Evolutionary conservation across 768 basidiomycete species (phyloP).

Genomic region (Macrolepiota dolichaula): DNA sequence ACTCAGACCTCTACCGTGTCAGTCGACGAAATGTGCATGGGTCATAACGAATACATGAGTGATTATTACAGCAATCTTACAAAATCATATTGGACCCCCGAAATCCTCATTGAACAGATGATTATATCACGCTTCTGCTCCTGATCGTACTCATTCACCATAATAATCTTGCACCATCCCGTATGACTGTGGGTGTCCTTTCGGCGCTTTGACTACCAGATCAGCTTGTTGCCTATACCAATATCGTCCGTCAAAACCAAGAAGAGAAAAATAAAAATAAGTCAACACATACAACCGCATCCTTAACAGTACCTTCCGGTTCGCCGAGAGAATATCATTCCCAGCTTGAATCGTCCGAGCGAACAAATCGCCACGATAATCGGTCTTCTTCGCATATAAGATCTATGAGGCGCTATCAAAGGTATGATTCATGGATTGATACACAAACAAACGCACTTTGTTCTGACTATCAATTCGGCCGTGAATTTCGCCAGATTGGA

Average conservation of each 20-base stretch:
- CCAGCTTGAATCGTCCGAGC: constrained; percentile 73
- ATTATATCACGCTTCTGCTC: neutral
- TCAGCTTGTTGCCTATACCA: constrained; percentile 73
- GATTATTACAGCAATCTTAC: neutral
- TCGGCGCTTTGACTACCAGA: constrained; percentile 65
- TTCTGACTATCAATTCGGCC: constrained; percentile 88
- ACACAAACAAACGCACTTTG: constrained; percentile 47
- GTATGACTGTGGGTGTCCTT: constrained; percentile 50
- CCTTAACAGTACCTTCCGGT: constrained; percentile 75
- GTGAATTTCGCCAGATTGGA: constrained; percentile 73
- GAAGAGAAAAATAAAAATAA: neutral
- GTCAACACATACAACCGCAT: constrained; percentile 71
- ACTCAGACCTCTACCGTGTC: too few relatives aligned
- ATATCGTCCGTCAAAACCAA: neutral
- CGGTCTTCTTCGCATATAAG: constrained; percentile 73
- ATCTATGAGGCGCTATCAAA: constrained; percentile 43
- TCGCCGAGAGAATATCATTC: constrained; percentile 64
- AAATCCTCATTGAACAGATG: neutral
- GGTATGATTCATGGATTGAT: neutral
- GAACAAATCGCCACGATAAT: constrained; percentile 76
- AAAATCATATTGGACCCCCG: neutral
- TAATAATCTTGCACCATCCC: constrained; percentile 25
- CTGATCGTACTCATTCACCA: neutral
- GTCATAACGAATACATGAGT: neutral
- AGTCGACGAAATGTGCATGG: too few relatives aligned